Conservation (phyloP, 1,284 basidiomycete genomes). For the Ganoderma resinaceum region DNA sequence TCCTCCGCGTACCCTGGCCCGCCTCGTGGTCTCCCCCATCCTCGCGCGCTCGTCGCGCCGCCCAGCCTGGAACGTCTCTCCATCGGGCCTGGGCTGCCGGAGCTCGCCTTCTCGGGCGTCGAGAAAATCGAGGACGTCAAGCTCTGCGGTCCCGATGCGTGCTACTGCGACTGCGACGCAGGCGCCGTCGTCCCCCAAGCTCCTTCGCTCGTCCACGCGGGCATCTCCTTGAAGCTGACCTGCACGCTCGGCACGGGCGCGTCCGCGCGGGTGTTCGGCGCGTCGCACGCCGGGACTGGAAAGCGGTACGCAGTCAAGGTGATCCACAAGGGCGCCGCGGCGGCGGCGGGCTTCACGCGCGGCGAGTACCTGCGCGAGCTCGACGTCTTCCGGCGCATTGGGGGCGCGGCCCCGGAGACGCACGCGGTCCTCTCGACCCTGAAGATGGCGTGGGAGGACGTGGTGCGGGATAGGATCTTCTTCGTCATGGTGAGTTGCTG, state of each 20-base stretch:
- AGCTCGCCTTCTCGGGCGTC: neutral
- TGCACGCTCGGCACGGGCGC: slow-evolving; percentile 5
- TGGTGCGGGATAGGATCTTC: neutral
- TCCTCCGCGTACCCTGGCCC: neutral
- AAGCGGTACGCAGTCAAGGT: slow-evolving; percentile 11
- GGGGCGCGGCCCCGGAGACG: neutral
- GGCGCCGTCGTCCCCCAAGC: neutral
- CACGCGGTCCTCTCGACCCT: slow-evolving; percentile 7
- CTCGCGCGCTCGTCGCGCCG: neutral
- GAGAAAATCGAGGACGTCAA: neutral
- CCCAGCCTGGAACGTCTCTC: neutral
- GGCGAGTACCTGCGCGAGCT: slow-evolving; percentile 2
- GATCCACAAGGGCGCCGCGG: slow-evolving; percentile 3
- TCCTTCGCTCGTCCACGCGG: neutral
- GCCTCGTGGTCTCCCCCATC: slow-evolving; percentile 1
- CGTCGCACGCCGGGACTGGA: neutral
- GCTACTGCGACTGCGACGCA: neutral
- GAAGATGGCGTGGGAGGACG: slow-evolving; percentile 18
- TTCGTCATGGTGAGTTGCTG: slow-evolving; percentile 16
- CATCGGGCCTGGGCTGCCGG: neutral
- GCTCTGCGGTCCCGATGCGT: neutral
- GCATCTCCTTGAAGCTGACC: neutral
- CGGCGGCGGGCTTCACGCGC: neutral
- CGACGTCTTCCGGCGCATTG: neutral
- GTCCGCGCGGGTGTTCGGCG: slow-evolving; percentile 5